Conservation (phyloP, 305 asterid genomes). For the Fraxinus sp. region DNA sequence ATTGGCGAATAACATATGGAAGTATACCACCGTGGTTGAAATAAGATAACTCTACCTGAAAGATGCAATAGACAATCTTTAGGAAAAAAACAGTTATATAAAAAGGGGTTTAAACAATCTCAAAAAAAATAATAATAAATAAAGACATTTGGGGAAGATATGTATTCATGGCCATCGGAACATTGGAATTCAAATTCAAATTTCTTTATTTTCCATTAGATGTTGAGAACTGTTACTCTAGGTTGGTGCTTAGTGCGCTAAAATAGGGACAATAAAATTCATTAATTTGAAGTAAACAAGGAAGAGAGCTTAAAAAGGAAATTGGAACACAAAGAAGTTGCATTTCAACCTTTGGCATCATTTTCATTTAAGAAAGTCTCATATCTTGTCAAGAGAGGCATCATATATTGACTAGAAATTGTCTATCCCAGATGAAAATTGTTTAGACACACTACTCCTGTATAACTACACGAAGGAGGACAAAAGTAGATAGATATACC, state of each 20-base stretch:
- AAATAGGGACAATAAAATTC: background rate
- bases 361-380: background rate
- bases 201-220: background rate
- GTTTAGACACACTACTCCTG: background rate
- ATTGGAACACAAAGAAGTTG: background rate
- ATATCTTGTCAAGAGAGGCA: background rate
- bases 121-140: background rate
- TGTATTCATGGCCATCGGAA: background rate
- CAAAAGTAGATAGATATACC: constrained; percentile 39
- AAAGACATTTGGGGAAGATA: background rate
- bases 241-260: background rate
- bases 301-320: background rate
- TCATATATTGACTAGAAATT: background rate
- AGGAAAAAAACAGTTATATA: background rate
- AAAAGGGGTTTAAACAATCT: background rate
- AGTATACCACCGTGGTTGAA: constrained; percentile 87
- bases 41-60: constrained; percentile 79
- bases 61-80: background rate
- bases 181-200: background rate
- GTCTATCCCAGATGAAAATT: background rate
- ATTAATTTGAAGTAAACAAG: background rate
- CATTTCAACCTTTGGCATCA: background rate
- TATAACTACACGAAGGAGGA: background rate
- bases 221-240: background rate
- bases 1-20: constrained; percentile 73